A percentile compares a stretch with the other conserved stretches of the same genome.
phyloP scores from a whole-genome alignment of 2,329 filamentous ascomycete genomes.

The Clonostachys sp. region DNA sequence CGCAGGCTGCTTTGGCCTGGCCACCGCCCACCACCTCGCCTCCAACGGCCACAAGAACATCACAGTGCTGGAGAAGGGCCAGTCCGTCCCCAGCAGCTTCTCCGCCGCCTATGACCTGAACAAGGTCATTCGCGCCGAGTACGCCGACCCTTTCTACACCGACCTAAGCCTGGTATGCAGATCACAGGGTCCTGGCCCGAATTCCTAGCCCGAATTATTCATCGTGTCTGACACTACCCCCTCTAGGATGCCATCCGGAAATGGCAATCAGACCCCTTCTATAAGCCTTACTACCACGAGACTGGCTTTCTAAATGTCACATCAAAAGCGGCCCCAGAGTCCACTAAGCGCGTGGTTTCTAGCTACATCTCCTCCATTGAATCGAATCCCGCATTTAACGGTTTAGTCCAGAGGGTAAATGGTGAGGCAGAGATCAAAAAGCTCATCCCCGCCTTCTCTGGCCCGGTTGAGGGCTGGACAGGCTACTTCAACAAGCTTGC shows the following conservation, averaged over 20 bases:
- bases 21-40: constrained; percentile 15
- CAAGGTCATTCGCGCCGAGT: constrained; percentile 56
- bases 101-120: constrained; percentile 56
- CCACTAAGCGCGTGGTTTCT: too few relatives aligned
- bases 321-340: constrained; percentile 36
- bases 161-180: constrained; percentile 39
- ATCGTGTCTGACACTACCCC: neutral
- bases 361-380: constrained; percentile 16
- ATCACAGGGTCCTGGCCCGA: neutral
- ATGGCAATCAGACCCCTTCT: constrained; percentile 39
- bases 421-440: constrained; percentile 30
- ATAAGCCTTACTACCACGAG: constrained; percentile 40
- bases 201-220: neutral
- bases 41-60: constrained; percentile 21
- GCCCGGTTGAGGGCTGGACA: constrained; percentile 43
- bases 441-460: constrained; percentile 34
- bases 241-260: constrained; percentile 36
- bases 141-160: constrained; percentile 51
- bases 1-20: constrained; percentile 21
- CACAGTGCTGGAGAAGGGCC: constrained; percentile 20
- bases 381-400: constrained; percentile 26
- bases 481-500: constrained; percentile 55
- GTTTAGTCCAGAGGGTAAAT: constrained; percentile 24
- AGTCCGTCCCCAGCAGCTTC: constrained; percentile 4
- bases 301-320: constrained; percentile 36